Conservation (phyloP, 495 filamentous ascomycete species). For the Penicillium pulvis region DNA sequence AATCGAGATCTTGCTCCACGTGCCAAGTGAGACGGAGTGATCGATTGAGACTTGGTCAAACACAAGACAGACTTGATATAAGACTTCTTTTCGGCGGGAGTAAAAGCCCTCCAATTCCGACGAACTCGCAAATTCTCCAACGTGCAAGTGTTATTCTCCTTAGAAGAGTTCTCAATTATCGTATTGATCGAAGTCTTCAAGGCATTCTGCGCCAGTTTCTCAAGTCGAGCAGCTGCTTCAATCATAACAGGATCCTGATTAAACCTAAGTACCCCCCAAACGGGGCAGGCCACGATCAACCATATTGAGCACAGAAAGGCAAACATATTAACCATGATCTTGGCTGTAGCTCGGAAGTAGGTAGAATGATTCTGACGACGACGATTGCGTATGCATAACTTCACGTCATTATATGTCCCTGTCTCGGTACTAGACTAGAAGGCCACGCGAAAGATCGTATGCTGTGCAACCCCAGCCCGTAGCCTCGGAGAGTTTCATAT, state of each 20-base stretch:
- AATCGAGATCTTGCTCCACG: constrained; percentile 57
- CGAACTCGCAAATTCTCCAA: constrained; percentile 49
- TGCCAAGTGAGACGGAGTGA: constrained; percentile 38
- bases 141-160: constrained; percentile 43
- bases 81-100: constrained; percentile 43
- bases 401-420: not conserved
- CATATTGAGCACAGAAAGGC: not conserved
- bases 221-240: constrained; percentile 2
- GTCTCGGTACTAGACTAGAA: not conserved
- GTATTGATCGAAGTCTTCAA: constrained; percentile 2
- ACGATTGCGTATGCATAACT: not conserved
- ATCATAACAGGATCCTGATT: not conserved
- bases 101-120: constrained; percentile 44
- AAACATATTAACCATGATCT: not conserved
- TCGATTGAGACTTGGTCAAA: constrained; percentile 51
- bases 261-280: not conserved
- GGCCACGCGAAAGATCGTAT: not conserved
- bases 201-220: constrained; percentile 1
- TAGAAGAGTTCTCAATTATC: constrained; percentile 7
- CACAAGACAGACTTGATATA: constrained; percentile 68
- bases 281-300: not conserved
- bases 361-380: not conserved
- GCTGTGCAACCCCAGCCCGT: constrained; percentile 1
- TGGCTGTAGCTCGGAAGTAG: not conserved
- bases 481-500: constrained; percentile 1